A percentile compares a stretch with the other conserved stretches of the same genome.
These are phyloP conservation scores for Aspergillus cristatus DNA, from an alignment of 495 filamentous ascomycete genomes.

Conservation along the genomic window DNA sequence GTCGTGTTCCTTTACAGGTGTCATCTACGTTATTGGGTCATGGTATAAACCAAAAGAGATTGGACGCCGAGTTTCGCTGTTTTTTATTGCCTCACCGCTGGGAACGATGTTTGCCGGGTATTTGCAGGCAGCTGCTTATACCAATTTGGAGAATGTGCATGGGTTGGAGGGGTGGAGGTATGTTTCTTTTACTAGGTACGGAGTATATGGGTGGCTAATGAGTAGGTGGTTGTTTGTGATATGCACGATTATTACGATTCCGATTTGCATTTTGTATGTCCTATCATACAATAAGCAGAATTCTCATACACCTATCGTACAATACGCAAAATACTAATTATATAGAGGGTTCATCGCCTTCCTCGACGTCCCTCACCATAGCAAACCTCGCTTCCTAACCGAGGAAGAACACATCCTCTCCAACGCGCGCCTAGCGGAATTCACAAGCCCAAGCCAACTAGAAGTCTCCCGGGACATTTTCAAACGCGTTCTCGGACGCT, in stretches of 20 bases:
- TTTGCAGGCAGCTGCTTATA: conserved; percentile 20
- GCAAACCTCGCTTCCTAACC: conserved; percentile 13
- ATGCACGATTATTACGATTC: conserved; percentile 17
- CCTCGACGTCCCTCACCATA: conserved; percentile 14
- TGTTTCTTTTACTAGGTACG: not conserved
- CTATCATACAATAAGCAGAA: not conserved
- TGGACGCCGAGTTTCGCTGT: conserved; percentile 15
- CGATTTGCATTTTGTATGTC: conserved; percentile 16
- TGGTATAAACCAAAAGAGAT: conserved; percentile 22
- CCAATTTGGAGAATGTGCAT: conserved; percentile 13
- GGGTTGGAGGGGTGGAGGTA: conserved; percentile 19
- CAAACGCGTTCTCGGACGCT: conserved; percentile 18
- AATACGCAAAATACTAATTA: too few relatives aligned
- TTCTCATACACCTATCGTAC: not conserved
- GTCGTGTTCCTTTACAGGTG: conserved; percentile 9
- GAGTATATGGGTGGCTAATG: not conserved
- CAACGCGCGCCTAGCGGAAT: conserved; percentile 16
- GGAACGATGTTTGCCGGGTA: conserved; percentile 23
- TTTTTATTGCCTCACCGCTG: conserved; percentile 15
- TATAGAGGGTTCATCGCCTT: conserved; percentile 14
- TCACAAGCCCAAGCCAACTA: conserved; percentile 16
- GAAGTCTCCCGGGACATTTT: conserved; percentile 12
- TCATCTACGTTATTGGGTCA: conserved; percentile 18
- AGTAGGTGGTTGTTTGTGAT: conserved; percentile 20
- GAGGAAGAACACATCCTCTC: conserved; percentile 19